A percentile compares a stretch with the other conserved stretches of the same genome.
Conservation (phyloP, 1,139 yeast genomes). For the Hemisphaericaspora subhashii region DNA sequence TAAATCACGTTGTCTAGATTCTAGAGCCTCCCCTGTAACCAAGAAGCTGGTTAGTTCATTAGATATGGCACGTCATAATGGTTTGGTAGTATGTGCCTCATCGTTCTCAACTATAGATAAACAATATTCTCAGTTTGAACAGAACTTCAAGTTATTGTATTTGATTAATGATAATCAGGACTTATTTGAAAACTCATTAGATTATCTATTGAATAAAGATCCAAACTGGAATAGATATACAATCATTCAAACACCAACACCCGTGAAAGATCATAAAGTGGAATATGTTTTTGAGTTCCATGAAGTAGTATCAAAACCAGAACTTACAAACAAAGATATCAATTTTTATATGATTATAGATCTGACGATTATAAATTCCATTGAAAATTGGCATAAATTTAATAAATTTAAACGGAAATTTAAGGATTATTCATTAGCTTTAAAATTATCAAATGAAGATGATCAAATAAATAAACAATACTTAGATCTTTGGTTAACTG, state of each 20-base stretch:
- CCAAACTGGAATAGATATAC: constrained; percentile 4
- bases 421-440: constrained; percentile 3
- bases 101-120: constrained; percentile 1
- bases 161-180: constrained; percentile 3
- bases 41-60: not conserved
- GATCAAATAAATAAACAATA: not conserved
- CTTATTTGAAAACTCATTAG: not conserved
- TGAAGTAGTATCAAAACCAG: not conserved
- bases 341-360: constrained; percentile 3
- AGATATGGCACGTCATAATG: constrained; percentile 8
- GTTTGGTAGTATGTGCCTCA: constrained; percentile 6
- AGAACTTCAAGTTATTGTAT: constrained; percentile 5
- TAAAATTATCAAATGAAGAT: not conserved
- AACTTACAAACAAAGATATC: not conserved
- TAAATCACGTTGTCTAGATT: too few species aligned
- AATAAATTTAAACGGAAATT: not conserved
- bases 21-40: too few species aligned
- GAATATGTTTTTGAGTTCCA: constrained; percentile 5
- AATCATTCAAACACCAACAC: constrained; percentile 2
- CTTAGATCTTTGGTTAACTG: constrained; percentile 8
- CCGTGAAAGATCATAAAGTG: not conserved
- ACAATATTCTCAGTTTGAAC: not conserved
- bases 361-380: not conserved
- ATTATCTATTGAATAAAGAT: constrained; percentile 1
- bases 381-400: constrained; percentile 2